These are phyloP conservation scores for Hydrangea macrophylla DNA, from an alignment of 148 eudicot genomes.

Conservation along the genomic window DNA sequence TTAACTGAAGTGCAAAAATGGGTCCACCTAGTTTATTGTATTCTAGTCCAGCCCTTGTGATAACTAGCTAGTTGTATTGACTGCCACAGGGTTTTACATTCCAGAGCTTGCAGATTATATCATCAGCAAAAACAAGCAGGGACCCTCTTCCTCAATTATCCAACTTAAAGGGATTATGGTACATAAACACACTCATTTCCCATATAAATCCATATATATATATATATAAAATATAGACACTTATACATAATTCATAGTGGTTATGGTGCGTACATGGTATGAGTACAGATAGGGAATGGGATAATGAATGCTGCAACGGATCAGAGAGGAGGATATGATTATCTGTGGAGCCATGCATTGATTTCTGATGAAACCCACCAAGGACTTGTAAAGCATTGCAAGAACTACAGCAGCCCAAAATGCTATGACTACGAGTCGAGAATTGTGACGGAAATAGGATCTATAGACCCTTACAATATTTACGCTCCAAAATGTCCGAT, in stretches of 20 bases:
- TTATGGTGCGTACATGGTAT: no score
- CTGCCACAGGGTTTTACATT: no score
- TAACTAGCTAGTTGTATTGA: no score
- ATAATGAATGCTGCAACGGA: constrained; percentile 27
- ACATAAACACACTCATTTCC: not conserved
- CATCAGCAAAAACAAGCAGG: constrained; percentile 19
- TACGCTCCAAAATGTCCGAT: constrained; percentile 19
- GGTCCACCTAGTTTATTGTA: no score
- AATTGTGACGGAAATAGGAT: constrained; percentile 14
- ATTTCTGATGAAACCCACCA: constrained; percentile 32
- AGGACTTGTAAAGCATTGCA: constrained; percentile 19
- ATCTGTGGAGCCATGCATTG: constrained; percentile 35
- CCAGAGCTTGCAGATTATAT: constrained; percentile 43
- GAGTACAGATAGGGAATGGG: constrained; percentile 41
- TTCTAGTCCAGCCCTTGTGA: no score
- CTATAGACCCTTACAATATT: constrained; percentile 27
- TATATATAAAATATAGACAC: no score
- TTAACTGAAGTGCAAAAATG: no score
- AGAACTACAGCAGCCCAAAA: not conserved
- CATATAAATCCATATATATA: no score
- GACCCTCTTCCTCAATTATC: not conserved
- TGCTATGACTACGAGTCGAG: constrained; percentile 8
- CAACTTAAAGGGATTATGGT: no score
- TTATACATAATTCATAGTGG: no score
- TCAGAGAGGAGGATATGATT: constrained; percentile 27